Base-by-base conservation (phyloP, 2,329 filamentous ascomycete species). In the Chaetomium strumarium region DNA sequence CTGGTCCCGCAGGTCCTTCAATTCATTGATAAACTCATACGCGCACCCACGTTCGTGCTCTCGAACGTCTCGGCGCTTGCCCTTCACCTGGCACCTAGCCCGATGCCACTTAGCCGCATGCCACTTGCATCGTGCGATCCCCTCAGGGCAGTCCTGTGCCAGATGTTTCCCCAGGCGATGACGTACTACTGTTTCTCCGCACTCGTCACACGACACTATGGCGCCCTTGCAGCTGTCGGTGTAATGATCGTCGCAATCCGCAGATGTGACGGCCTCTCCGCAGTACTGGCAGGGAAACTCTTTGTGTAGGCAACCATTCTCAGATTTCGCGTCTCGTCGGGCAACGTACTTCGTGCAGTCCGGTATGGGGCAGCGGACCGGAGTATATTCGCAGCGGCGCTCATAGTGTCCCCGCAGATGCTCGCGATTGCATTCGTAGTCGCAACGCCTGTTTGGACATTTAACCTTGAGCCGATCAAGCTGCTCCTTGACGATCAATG, bases 391-490 rank as follows among this genome's bases (percentile, higher is more conserved):
- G 62, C 83, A 86, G 45, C 81, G 78, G 17, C 72, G 72, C 8
- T 74, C 73, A 38, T 81, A 73, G 61, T 86, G 83, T 24, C 73
- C 71, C 59, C 78, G 73, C 9, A 84, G 71, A 24, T 75, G 70
- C 39, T 80, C 78, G 9, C 83, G 73, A 6, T 76, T 70, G 43
- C 80, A 67, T 10, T 75, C 67, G 37, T 72, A 67, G 36, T 68
- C 64, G 63, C 83, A 86, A 9, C 79, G 79, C 34, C 70, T 66
- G 57, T 81, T 79, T 2, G 82, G 81, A 51, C 83, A 86, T 53
- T 75, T 73, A 45, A 83, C 83, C 24, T 72, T 66, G 11, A 86
- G 71, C 53, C 71, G 76, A 57, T 84, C 81, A 17, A 86, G 76
- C 63, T 84, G 80, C 17, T 83, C 83, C 19, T 59, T 59, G 40